Evolutionary conservation across 2,329 filamentous ascomycete genomes (phyloP), one percentile per base, ranked within the genome.

Genomic region (Ophiocordyceps sinensis): DNA sequence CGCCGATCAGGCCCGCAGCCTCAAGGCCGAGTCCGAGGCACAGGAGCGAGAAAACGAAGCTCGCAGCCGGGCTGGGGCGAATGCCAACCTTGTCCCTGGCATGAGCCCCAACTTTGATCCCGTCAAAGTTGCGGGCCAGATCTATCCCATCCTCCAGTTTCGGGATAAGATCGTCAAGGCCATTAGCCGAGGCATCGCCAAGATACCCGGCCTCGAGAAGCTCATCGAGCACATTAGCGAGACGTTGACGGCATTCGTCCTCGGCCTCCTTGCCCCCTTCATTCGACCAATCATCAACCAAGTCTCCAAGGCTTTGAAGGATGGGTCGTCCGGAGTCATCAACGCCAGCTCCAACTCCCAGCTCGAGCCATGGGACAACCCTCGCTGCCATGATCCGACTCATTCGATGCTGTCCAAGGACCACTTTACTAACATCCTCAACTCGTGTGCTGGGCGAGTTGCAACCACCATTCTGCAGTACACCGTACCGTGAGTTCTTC

Each of bases 191-290:
- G 82, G 87, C 40, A 86, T 96, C 49, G 79, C 87, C 52, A 95
- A 93, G 66, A 82, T 98, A 32, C 91, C 91, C 0, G 89, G 89
- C 1, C 70, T 98, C 4, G 86, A 94, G 62, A 72, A 80, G 45
- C 68, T 95, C n/a, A 77, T 96, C 19, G 89, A 96, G 48, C 89
- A 86, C 52, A 94, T 98, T 52, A 85, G 83, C 42, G 91, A 98
- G 64, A 89, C 84, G 2, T 69, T 98, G 34, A 94, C 89, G 0
- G 72, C 94, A 7, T 96, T 96, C 57, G 77, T 98, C 39, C 73
- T 98, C 46, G 88, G 87, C 6, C 73, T 98, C 1, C 71, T 98
- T 15, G 85, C 91, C 1, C 91, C 91, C 0, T 96, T 93, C 59
- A 75, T 98, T 46, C 78, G 87, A 42, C 91, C 91, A 11, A 82